phyloP scores from a whole-genome alignment of 1,284 basidiomycete genomes.

The Uromyces viciae-fabae region DNA sequence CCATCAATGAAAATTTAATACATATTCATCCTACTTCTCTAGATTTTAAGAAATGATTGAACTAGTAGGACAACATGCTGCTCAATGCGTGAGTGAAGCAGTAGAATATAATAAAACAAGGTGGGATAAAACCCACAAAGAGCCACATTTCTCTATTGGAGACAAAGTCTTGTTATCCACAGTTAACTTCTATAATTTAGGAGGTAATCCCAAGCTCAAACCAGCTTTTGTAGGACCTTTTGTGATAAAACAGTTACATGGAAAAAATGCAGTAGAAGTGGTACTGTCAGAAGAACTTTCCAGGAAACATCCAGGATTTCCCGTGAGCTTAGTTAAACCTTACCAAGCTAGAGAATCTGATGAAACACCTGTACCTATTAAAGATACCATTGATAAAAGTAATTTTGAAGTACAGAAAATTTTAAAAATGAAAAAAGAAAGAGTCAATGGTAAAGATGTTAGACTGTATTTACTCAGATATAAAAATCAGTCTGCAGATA shows the following conservation, averaged over 20 bases:
- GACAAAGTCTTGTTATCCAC: constrained; percentile 4
- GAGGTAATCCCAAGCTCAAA: neutral
- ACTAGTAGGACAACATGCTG: neutral
- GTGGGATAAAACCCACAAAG: constrained; percentile 25
- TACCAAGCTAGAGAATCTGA: neutral
- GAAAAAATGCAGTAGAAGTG: constrained; percentile 23
- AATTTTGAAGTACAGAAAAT: too few species aligned
- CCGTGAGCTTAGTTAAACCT: neutral
- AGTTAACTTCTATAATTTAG: constrained; percentile 11
- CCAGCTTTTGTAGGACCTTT: constrained; percentile 5
- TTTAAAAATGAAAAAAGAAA: too few species aligned
- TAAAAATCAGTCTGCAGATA: too few species aligned
- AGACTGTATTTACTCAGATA: too few species aligned
- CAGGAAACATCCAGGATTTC: constrained; percentile 14
- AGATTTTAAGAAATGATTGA: constrained; percentile 6
- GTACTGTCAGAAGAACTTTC: neutral
- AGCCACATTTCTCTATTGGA: neutral
- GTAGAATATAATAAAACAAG: constrained; percentile 18
- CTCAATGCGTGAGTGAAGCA: neutral
- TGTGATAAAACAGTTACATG: neutral
- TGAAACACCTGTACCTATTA: too few species aligned
- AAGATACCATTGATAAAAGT: too few species aligned
- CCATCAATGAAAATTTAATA: neutral
- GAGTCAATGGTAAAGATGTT: too few species aligned
- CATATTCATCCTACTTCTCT: neutral